Conservation (phyloP, 208 protist species). For the Perkinsela sp. region DNA sequence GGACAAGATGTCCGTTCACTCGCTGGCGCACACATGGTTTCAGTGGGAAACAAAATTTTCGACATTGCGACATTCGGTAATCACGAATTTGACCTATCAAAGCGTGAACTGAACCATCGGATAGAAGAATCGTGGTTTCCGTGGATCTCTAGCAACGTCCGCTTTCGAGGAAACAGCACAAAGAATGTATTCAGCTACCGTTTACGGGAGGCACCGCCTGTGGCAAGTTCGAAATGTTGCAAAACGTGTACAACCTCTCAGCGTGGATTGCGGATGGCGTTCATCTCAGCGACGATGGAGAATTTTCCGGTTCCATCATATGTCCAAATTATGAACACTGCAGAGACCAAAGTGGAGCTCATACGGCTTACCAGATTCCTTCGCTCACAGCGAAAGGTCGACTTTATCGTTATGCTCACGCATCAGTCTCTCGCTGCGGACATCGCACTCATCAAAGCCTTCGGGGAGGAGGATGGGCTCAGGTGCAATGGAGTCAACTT, state of each 20-base stretch:
- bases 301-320: not conserved
- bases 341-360: not conserved
- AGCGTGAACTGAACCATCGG: not conserved
- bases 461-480: not conserved
- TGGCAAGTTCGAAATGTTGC: not conserved
- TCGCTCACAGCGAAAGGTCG: not conserved
- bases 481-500: not conserved
- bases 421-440: not conserved
- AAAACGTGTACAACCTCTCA: no score
- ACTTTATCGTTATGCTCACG: not conserved
- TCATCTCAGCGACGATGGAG: not conserved
- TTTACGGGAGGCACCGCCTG: not conserved
- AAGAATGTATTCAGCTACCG: not conserved
- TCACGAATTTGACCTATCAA: not conserved
- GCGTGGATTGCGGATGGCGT: not conserved
- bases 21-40: not conserved
- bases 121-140: not conserved
- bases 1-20: not conserved
- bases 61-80: not conserved
- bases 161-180: not conserved
- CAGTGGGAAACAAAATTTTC: not conserved
- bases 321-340: not conserved
- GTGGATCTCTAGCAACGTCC: not conserved
- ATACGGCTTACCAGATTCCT: not conserved
- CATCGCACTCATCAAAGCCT: not conserved